Evolutionary conservation across 441 rosid species (phyloP).

Genomic region (Caryocar brasiliense): DNA sequence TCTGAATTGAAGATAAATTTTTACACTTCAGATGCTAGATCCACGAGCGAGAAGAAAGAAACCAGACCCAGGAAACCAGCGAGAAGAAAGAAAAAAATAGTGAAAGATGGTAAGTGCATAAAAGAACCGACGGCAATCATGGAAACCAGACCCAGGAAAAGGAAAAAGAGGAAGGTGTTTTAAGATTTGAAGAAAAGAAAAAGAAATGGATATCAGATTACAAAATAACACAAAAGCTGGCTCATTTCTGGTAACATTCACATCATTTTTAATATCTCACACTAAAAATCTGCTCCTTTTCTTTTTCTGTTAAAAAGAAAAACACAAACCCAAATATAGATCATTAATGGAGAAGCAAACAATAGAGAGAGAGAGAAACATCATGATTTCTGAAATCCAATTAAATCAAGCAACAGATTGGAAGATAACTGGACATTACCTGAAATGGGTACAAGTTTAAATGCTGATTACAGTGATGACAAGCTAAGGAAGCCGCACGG

Average conservation of each 20-base stretch:
- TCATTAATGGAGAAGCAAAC: slow-evolving; percentile 17
- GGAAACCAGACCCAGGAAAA: slow-evolving; percentile 3
- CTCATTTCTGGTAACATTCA: slow-evolving; percentile 14
- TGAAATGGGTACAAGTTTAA: slow-evolving; percentile 3
- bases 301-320: background rate
- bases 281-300: too few relatives aligned
- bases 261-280: slow-evolving; percentile 4
- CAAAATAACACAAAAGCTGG: too few relatives aligned
- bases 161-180: background rate
- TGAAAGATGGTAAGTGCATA: background rate
- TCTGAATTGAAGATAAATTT: slow-evolving; percentile 3
- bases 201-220: background rate
- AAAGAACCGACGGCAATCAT: slow-evolving; percentile 1
- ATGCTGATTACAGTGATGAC: background rate
- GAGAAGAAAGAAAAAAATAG: slow-evolving; percentile 1
- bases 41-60: slow-evolving; percentile 11
- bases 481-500: background rate
- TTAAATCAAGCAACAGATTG: slow-evolving; percentile 14
- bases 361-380: slow-evolving; percentile 1
- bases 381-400: slow-evolving; percentile 1
- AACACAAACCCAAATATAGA: slow-evolving; percentile 9
- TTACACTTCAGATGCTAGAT: slow-evolving; percentile 21
- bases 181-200: slow-evolving; percentile 12
- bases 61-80: slow-evolving; percentile 6
- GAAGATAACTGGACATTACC: slow-evolving; percentile 8